Base-by-base conservation (phyloP, 345 rosid genomes). In the Orychophragmus violaceus region DNA sequence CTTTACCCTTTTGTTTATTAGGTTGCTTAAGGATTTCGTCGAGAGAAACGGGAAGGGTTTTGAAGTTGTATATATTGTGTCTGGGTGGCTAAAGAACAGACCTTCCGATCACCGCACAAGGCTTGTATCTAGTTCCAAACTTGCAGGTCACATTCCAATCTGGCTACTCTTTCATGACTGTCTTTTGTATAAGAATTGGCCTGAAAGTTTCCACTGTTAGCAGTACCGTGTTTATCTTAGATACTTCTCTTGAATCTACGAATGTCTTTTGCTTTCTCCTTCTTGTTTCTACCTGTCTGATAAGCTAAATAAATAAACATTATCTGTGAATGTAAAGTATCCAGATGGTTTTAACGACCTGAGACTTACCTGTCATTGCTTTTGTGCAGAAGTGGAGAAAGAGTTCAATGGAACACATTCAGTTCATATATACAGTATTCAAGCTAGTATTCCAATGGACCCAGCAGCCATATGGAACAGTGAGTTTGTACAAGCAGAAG, bases 401-500 rank as follows among this genome's bases (percentile, higher is more conserved):
- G 86, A 88, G 56, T 94, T 84, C 78, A 74, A 81, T 23, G 86
- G 81, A 5, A 79, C 76, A 52, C 86, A 85, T 78, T 84, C 84
- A 9, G 72, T 81, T 78, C 91, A 87, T 52, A 82, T 94, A 27
- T 94, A 94, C 71, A 90, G 95, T 72, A 85, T 94, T 62, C 99
- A 90, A 82, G 77, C 83, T 70, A 79, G 84, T 65, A 77, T 88
- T 44, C 99, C 99, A 16, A 83, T 77, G 64, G 99, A 94, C 75
- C 79, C 88, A 60, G 89, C 93, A 23, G 84, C 78, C 3, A 81
- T 94, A 45, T 88, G 97, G 96, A 94, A 85, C 78, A 18, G 79
- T 50, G 99, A 94, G 82, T 90, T 79, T 82, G 75, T 90, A 19
- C 97, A 94, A 80, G 88, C 99, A 48, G 94, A 88, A 76, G 92